Evolutionary conservation across 257 asterid species (phyloP), one percentile per base, ranked within the genome.

Genomic region (Salvia miltiorrhiza): DNA sequence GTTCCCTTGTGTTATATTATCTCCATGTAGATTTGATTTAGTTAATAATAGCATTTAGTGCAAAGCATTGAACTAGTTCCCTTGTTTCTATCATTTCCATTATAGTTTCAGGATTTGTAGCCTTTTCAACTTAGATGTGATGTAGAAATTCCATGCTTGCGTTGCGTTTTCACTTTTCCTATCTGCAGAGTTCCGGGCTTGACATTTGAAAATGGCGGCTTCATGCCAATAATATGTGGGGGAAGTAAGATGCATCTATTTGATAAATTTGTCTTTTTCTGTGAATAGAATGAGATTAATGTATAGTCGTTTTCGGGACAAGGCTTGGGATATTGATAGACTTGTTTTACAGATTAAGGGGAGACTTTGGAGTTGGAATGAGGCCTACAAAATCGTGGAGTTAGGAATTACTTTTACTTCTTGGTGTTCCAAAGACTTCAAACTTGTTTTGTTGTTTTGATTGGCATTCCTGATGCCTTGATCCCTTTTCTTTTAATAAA

Each of bases 71-170:
- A 9, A 32, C 16, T 10, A 33, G 49, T 67, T 20, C 57, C 65
- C 54, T 54, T 26, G 12, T 39, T 21, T 64, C 4, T 44, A 9
- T 54, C 9, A 2, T 17, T 10, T 9, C 33, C 30, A 4, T 20
- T 11, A 17, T 45, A 57, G 24, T 67, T 72, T 45, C 69, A 68
- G 69, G 69, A 44, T 54, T 50, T 50, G 50, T 19, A 76, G 58
- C 53, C 70, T 47, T 76, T 70, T 39, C 20, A 32, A 7, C 67
- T 62, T 20, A 5, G 9, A 16, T n/a, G 41, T 37, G 73, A 9
- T 3, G 11, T 55, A 48, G 57, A 41, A 39, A 17, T 55, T 50
- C 44, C 53, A 3, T 32, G 33, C 52, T 16, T 19, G 16, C 16
- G 35, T n/a, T n/a, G n/a, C n/a, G n/a, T n/a, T 10, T 28, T 4